Base-by-base conservation (phyloP, 2,329 filamentous ascomycete species). In the Colletotrichum incanum region DNA sequence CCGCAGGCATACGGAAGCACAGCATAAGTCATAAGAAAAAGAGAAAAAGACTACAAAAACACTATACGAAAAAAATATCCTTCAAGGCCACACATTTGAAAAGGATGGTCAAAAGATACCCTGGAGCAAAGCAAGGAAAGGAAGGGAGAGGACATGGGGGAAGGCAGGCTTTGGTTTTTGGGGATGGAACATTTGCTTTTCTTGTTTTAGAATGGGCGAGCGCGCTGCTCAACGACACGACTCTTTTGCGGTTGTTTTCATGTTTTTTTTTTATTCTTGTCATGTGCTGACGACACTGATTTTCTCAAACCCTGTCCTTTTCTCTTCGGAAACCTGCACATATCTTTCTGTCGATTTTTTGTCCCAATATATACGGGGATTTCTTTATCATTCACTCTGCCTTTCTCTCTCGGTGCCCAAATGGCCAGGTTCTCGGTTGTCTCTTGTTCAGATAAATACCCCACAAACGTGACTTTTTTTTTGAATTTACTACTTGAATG, bases 1-100 rank as follows among this genome's bases (percentile, higher is more conserved):
- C 61, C 69, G 26, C 73, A 75, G 39, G 66, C 70, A 6, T 77
- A 77, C 67, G 75, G 75, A 28, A 74, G 66, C 63, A 63, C 74
- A 56, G 73, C 66, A 45, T 76, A 63, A 75, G 58, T 16, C 11
- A n/a, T 8, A 8, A 37, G 28, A 26, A 47, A 63, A 18, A 39
- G 5, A 63, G 11, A 31, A 12, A 39, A 31, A 59, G 16, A 2
- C n/a, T 49, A 31, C 26, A 31, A 52, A 52, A 52, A 49, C 12
- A n/a, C 18, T 3, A 23, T 1, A n/a, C 20, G 6, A n/a, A 23
- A 28, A 28, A 37, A 47, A 61, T 49, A 47, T 9, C 43, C 14
- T 47, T 49, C 59, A 49, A 31, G 59, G 37, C 43, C 59, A 26
- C 9, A n/a, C 31, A 55, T 37, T 55, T 62, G 43, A 28, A 41